Evolutionary conservation across 2,329 filamentous ascomycete genomes (phyloP).

Genomic region (Colletotrichum lini): DNA sequence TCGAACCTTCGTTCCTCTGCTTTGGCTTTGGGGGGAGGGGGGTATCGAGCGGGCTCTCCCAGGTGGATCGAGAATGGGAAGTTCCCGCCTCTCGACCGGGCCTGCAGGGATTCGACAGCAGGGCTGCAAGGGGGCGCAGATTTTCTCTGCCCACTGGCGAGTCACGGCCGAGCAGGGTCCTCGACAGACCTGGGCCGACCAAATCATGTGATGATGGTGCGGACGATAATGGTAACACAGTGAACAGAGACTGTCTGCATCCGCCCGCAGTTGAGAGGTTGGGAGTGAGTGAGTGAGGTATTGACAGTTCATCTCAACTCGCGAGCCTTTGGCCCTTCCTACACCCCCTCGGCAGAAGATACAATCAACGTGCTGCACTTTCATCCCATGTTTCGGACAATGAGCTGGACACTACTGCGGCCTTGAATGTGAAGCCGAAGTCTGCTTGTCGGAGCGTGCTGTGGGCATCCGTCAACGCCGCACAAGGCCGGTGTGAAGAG

Average conservation of each 20-base stretch:
- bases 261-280: too few relatives aligned
- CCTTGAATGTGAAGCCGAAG: too few relatives aligned
- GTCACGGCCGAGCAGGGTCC: neutral
- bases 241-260: neutral
- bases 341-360: neutral
- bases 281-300: neutral
- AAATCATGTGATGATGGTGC: neutral
- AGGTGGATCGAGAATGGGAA: neutral
- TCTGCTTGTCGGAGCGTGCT: too few relatives aligned
- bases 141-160: neutral
- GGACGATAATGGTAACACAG: neutral
- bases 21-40: neutral
- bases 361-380: neutral
- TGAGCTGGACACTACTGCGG: neutral
- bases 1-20: neutral
- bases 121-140: slow-evolving; percentile 20
- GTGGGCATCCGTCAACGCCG: too few relatives aligned
- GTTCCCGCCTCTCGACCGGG: neutral
- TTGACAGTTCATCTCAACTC: slow-evolving; percentile 1
- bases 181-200: neutral
- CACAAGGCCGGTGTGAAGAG: too few relatives aligned
- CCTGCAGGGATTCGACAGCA: slow-evolving; percentile 15
- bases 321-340: neutral
- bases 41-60: neutral
- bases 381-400: neutral